These are phyloP conservation scores for Penicillium herquei DNA, from an alignment of 495 filamentous ascomycete species.

Conservation along the genomic window DNA sequence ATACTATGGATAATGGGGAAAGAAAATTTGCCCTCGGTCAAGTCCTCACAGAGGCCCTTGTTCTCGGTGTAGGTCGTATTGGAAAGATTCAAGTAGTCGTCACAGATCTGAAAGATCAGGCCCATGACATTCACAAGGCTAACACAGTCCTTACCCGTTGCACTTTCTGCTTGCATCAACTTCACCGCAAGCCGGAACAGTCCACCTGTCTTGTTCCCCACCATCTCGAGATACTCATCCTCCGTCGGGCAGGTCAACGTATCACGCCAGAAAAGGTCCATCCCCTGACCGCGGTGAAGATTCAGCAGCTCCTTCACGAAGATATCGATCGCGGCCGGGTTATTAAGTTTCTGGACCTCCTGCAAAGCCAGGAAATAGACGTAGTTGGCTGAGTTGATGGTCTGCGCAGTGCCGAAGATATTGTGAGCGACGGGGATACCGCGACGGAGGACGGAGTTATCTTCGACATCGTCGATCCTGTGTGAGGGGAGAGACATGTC, in stretches of 20 bases:
- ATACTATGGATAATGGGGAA: constrained; percentile 97
- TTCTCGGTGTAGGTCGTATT: constrained; percentile 71
- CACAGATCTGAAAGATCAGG: constrained; percentile 92
- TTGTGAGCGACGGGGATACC: constrained; percentile 89
- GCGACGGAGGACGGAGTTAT: constrained; percentile 78
- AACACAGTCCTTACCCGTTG: constrained; percentile 64
- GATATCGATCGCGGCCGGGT: constrained; percentile 67
- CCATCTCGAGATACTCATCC: constrained; percentile 98
- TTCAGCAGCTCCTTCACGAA: constrained; percentile 90
- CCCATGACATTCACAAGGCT: constrained; percentile 87
- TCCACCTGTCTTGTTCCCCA: constrained; percentile 95
- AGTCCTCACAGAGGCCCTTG: constrained; percentile 94
- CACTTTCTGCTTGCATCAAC: constrained; percentile 91
- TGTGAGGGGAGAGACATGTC: neutral
- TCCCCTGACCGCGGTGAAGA: constrained; percentile 92
- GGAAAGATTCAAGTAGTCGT: constrained; percentile 91
- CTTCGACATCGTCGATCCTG: constrained; percentile 87
- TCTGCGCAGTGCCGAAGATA: constrained; percentile 94
- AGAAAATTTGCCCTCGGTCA: constrained; percentile 97
- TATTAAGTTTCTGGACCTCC: constrained; percentile 73
- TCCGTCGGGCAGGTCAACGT: constrained; percentile 89
- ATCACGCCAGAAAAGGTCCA: constrained; percentile 98
- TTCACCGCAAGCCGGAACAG: constrained; percentile 93
- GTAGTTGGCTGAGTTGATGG: constrained; percentile 97
- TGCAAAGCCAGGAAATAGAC: constrained; percentile 90